A percentile compares a stretch with the other conserved stretches of the same genome.
Evolutionary conservation across 176 grass and related monocot species (phyloP).

Genomic region (Carex cristatella): DNA sequence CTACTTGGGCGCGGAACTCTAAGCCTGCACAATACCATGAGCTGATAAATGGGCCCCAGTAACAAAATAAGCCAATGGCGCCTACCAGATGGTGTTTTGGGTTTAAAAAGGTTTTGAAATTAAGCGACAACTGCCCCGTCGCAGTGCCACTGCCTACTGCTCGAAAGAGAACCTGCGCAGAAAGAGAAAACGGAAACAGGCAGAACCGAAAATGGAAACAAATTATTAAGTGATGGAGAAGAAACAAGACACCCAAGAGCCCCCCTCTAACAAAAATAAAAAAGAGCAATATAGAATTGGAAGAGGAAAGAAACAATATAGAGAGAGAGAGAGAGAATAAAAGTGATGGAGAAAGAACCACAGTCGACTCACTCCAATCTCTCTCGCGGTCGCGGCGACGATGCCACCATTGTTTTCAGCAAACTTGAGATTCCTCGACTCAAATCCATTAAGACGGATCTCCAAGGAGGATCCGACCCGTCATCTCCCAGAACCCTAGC

Average conservation of each 20-base stretch:
- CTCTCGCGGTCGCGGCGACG: neutral
- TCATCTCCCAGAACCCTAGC: neutral
- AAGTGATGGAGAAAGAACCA: neutral
- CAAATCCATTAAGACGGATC: neutral
- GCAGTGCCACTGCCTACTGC: neutral
- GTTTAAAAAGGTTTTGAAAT: neutral
- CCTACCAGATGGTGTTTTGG: neutral
- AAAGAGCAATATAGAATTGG: neutral
- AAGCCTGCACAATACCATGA: neutral
- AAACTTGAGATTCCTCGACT: neutral
- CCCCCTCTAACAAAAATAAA: neutral
- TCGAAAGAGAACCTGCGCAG: constrained; percentile 18
- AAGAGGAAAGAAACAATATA: neutral
- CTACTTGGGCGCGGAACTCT: neutral
- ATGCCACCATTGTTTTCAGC: neutral
- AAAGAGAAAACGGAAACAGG: neutral
- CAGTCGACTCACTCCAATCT: neutral
- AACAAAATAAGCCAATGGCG: neutral
- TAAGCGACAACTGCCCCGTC: neutral
- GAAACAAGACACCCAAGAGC: neutral
- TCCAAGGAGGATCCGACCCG: neutral
- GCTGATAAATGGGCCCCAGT: neutral
- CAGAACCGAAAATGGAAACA: constrained; percentile 8
- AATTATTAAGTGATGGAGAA: neutral
- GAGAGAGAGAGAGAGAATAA: neutral